A percentile compares a stretch with the other conserved stretches of the same genome.
Evolutionary conservation across 106 monocot genomes (phyloP).

Genomic region (Apostasia ramifera): DNA sequence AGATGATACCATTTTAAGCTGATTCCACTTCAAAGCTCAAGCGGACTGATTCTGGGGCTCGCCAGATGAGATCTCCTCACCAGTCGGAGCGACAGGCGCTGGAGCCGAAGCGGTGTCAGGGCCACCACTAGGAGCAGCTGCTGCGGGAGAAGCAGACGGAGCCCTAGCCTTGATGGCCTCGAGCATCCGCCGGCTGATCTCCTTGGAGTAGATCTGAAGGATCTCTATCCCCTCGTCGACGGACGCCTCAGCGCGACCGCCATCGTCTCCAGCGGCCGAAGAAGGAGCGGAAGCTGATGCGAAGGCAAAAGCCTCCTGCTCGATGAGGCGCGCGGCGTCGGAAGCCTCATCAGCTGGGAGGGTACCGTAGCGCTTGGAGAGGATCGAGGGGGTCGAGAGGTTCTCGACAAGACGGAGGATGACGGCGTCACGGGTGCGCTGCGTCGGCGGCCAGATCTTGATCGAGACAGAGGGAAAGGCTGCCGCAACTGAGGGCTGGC

Average conservation of each 20-base stretch:
- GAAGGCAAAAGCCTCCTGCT: constrained; percentile 32
- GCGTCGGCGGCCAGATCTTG: constrained; percentile 55
- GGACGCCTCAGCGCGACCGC: not conserved
- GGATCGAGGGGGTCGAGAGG: constrained; percentile 25
- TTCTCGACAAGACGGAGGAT: constrained; percentile 41
- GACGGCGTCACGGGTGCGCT: constrained; percentile 62
- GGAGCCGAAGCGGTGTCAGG: not conserved
- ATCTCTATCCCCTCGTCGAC: constrained; percentile 38
- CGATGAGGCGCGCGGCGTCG: constrained; percentile 20
- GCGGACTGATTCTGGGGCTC: constrained; percentile 1
- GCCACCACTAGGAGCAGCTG: too few species aligned
- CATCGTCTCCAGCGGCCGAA: not conserved
- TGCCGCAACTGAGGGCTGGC: not conserved
- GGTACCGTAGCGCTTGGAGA: constrained; percentile 50
- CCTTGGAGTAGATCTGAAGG: constrained; percentile 49
- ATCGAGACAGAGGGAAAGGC: constrained; percentile 12
- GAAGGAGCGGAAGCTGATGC: constrained; percentile 6
- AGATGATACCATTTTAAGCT: not conserved
- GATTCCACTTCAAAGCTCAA: constrained; percentile 8
- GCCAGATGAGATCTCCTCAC: not conserved
- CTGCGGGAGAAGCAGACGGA: not conserved
- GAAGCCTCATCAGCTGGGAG: constrained; percentile 24
- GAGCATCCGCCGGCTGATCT: constrained; percentile 38
- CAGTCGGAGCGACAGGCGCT: not conserved
- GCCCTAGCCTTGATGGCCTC: constrained; percentile 24